Conservation (phyloP, 306 rosid genomes). For the Hippophae gyantsensis region DNA sequence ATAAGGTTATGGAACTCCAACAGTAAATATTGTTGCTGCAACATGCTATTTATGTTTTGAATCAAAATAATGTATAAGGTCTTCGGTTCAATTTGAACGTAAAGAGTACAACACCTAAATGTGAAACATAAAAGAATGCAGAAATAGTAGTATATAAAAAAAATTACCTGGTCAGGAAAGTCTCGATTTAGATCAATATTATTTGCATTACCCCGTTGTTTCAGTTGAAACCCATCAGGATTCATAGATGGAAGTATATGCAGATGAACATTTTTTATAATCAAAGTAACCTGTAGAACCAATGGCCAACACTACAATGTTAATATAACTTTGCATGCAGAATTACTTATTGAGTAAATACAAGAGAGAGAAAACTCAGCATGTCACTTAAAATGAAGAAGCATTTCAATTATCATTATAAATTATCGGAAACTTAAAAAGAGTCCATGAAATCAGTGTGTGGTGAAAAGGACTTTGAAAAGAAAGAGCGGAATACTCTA, state of each 20-base stretch:
- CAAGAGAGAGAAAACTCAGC: too few species aligned
- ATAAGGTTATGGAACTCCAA: not conserved
- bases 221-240: slow-evolving; percentile 82
- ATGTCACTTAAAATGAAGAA: not conserved
- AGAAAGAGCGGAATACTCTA: not conserved
- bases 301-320: not conserved
- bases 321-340: not conserved
- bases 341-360: too few species aligned
- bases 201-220: slow-evolving; percentile 76
- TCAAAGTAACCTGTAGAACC: slow-evolving; percentile 48
- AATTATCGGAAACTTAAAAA: not conserved
- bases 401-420: not conserved
- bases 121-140: slow-evolving; percentile 3
- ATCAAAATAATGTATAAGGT: not conserved
- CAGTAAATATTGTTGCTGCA: not conserved
- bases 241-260: slow-evolving; percentile 93
- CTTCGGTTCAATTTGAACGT: not conserved
- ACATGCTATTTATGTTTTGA: not conserved
- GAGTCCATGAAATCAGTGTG: not conserved
- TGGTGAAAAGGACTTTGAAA: slow-evolving; percentile 1
- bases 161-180: slow-evolving; percentile 86
- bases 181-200: slow-evolving; percentile 82
- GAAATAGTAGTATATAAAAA: not conserved
- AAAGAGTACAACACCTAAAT: not conserved
- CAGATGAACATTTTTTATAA: slow-evolving; percentile 84